Evolutionary conservation across 2,329 filamentous ascomycete species (phyloP).

Genomic region (Colletotrichum lupini): DNA sequence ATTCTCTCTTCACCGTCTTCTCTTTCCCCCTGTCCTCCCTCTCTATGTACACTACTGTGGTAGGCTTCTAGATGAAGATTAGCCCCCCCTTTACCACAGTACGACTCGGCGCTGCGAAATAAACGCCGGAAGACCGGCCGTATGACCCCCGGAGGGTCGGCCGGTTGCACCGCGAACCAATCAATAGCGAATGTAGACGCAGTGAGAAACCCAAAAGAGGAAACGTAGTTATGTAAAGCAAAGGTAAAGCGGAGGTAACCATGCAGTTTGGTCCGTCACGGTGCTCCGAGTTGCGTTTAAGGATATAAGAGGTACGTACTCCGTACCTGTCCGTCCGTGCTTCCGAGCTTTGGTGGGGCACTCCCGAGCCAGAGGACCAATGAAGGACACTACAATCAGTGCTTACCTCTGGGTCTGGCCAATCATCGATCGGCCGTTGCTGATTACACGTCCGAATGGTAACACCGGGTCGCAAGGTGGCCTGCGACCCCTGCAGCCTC

Average conservation of each 20-base stretch:
- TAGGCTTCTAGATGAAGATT: neutral
- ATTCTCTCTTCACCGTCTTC: neutral
- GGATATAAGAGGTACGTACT: too few relatives aligned
- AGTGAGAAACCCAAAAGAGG: constrained; percentile 1
- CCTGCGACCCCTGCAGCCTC: constrained; percentile 2
- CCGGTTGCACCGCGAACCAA: neutral
- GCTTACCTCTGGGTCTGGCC: neutral
- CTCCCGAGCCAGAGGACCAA: constrained; percentile 18
- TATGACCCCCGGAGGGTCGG: neutral
- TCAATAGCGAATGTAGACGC: neutral
- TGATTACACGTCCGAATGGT: constrained; percentile 27
- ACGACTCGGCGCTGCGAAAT: neutral
- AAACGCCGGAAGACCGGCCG: constrained; percentile 15
- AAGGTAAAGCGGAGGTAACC: constrained; percentile 8
- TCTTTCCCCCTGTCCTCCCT: neutral
- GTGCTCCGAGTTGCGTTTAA: neutral
- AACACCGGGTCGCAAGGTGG: neutral
- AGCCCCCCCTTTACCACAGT: neutral
- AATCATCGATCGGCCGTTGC: constrained; percentile 2
- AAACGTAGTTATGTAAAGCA: neutral
- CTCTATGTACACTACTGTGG: too few relatives aligned
- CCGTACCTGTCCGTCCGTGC: neutral
- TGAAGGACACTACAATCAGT: neutral
- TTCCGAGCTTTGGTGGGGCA: neutral
- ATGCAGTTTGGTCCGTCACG: neutral